Percentiles rank a stretch among this genome's conserved stretches.
phyloP scores from a whole-genome alignment of 2,329 filamentous ascomycete genomes.

The Clonostachys byssicola region DNA sequence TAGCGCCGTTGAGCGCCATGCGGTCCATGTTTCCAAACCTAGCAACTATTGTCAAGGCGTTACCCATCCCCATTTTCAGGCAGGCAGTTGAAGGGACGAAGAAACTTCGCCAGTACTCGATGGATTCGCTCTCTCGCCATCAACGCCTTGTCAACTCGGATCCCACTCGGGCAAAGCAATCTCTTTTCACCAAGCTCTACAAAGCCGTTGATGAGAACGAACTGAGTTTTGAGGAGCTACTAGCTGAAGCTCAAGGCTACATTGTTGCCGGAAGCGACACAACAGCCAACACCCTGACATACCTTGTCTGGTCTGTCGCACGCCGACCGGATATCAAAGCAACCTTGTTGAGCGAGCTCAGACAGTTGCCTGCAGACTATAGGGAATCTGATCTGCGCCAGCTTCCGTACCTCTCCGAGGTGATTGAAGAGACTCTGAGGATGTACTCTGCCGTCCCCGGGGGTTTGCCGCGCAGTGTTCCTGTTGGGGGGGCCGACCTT shows the following conservation, averaged over 20 bases:
- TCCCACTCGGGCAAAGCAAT: constrained; percentile 14
- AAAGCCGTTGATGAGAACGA: constrained; percentile 21
- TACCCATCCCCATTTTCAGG: constrained; percentile 15
- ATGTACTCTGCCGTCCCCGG: constrained; percentile 33
- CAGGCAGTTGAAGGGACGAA: constrained; percentile 1
- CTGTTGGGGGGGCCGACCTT: constrained; percentile 27
- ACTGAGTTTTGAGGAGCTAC: constrained; percentile 23
- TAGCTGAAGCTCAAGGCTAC: constrained; percentile 31
- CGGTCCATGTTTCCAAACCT: constrained; percentile 19
- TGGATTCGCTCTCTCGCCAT: constrained; percentile 19
- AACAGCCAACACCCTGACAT: constrained; percentile 43
- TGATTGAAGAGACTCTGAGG: constrained; percentile 40
- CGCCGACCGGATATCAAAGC: constrained; percentile 17
- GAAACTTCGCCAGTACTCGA: constrained; percentile 15
- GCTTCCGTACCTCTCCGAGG: constrained; percentile 32
- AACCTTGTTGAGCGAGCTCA: constrained; percentile 26
- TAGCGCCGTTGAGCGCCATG: constrained; percentile 13
- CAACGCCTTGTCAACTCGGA: constrained; percentile 10
- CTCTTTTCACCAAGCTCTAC: constrained; percentile 30
- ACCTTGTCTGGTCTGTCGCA: constrained; percentile 34
- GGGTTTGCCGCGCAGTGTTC: constrained; percentile 31
- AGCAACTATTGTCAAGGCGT: constrained; percentile 10
- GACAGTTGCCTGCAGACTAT: constrained; percentile 18
- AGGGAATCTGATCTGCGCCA: constrained; percentile 10
- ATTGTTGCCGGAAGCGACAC: constrained; percentile 50